phyloP scores from a whole-genome alignment of 306 rosid genomes.

The Glycyrrhiza uralensis region DNA sequence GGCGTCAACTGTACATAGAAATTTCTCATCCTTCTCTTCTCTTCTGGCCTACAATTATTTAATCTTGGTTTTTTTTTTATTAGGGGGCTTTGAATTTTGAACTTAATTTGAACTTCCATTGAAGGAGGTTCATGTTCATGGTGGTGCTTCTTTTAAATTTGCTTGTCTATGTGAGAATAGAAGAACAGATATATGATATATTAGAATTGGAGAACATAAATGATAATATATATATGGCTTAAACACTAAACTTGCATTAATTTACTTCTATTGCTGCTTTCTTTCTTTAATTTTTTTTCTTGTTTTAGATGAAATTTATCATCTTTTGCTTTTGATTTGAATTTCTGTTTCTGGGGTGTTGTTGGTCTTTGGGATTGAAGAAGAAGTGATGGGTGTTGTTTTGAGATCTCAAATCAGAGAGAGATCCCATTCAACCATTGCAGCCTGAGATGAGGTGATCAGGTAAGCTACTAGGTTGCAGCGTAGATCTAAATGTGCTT shows the following conservation, averaged over 20 bases:
- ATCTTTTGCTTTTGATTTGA: not conserved
- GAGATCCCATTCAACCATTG: conserved; percentile 37
- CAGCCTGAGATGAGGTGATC: not conserved
- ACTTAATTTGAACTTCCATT: conserved; percentile 11
- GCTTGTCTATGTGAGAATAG: conserved; percentile 24
- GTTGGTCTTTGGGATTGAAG: conserved; percentile 20
- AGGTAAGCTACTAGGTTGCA: conserved; percentile 27
- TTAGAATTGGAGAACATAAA: not conserved
- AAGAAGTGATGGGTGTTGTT: conserved; percentile 5
- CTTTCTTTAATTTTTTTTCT: not conserved
- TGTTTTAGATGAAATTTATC: not conserved
- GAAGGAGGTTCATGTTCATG: conserved; percentile 17
- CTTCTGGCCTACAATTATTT: not conserved
- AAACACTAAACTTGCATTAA: not conserved
- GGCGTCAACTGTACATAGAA: conserved; percentile 28
- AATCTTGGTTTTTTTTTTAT: not conserved
- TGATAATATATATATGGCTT: conserved; percentile 3
- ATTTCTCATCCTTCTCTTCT: not conserved
- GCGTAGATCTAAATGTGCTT: conserved; percentile 35
- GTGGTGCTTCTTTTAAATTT: conserved; percentile 1
- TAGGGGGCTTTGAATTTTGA: too few relatives aligned
- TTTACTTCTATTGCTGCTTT: not conserved
- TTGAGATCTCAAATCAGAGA: conserved; percentile 37
- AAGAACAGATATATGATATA: not conserved
- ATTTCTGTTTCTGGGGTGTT: conserved; percentile 14